phyloP scores from a whole-genome alignment of 257 asterid genomes.

The Solanum paucissectum region DNA sequence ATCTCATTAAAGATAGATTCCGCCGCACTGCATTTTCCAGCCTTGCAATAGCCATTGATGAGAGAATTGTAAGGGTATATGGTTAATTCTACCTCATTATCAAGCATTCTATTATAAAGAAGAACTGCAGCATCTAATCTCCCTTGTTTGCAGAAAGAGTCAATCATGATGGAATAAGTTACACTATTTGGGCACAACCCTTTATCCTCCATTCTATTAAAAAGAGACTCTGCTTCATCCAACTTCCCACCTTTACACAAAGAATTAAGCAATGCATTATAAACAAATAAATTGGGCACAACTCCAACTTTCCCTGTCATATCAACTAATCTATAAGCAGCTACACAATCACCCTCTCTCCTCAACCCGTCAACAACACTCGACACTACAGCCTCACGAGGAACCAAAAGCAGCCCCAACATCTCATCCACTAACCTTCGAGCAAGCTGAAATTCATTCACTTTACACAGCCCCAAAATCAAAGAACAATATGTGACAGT shows the following conservation, averaged over 20 bases:
- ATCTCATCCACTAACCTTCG: slow-evolving; percentile 57
- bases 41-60: slow-evolving; percentile 65
- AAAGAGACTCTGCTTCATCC: slow-evolving; percentile 46
- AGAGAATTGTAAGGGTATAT: slow-evolving; percentile 64
- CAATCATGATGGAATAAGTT: slow-evolving; percentile 51
- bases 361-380: slow-evolving; percentile 76
- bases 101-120: slow-evolving; percentile 43
- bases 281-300: slow-evolving; percentile 62
- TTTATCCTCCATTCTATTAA: slow-evolving; percentile 42
- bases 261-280: slow-evolving; percentile 59
- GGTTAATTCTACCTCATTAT: slow-evolving; percentile 36
- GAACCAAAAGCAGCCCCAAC: slow-evolving; percentile 53
- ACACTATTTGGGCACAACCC: slow-evolving; percentile 50
- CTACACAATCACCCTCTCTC: slow-evolving; percentile 35
- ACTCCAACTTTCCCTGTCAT: slow-evolving; percentile 41
- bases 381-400: slow-evolving; percentile 70
- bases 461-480: slow-evolving; percentile 52
- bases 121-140: slow-evolving; percentile 37
- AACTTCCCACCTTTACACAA: slow-evolving; percentile 53
- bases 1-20: slow-evolving; percentile 37
- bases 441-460: slow-evolving; percentile 38
- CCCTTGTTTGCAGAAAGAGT: slow-evolving; percentile 59
- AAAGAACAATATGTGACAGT: slow-evolving; percentile 63
- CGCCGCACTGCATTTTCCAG: slow-evolving; percentile 47
- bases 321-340: slow-evolving; percentile 51